Evolutionary conservation across 2,329 filamentous ascomycete species (phyloP).

Genomic region (Pseudogymnoascus sp.): DNA sequence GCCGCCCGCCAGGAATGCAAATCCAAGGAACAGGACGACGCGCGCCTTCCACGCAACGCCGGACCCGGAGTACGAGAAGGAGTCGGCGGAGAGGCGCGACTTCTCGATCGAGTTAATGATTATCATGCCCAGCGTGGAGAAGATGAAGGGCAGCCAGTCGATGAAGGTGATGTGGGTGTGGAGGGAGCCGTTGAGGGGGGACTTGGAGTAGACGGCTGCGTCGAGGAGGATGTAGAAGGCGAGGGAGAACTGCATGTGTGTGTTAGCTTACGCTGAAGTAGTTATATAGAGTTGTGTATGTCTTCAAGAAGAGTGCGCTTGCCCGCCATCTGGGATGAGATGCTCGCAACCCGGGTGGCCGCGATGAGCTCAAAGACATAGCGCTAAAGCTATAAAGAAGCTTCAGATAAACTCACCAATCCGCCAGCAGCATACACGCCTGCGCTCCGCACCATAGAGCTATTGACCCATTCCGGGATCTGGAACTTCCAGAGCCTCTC

Average conservation of each 20-base stretch:
- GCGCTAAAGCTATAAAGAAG: background rate
- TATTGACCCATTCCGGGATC: constrained; percentile 60
- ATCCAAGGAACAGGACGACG: constrained; percentile 59
- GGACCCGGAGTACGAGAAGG: constrained; percentile 52
- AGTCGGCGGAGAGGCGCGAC: constrained; percentile 54
- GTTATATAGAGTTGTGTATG: background rate
- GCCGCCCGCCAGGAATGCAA: constrained; percentile 55
- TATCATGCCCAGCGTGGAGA: constrained; percentile 59
- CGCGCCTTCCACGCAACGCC: constrained; percentile 62
- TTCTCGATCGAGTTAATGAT: constrained; percentile 66
- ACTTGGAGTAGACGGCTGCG: constrained; percentile 58
- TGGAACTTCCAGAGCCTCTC: constrained; percentile 61
- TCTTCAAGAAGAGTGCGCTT: background rate
- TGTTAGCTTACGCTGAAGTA: background rate
- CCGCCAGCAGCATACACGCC: constrained; percentile 56
- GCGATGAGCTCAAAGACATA: background rate
- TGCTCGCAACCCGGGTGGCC: constrained; percentile 12
- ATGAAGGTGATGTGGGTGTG: constrained; percentile 54
- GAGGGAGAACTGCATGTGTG: constrained; percentile 49
- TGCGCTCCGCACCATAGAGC: constrained; percentile 52
- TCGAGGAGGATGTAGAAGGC: constrained; percentile 63
- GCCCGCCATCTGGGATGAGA: background rate
- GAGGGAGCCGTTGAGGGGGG: constrained; percentile 46
- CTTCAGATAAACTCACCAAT: constrained; percentile 40
- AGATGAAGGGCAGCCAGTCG: constrained; percentile 63